Evolutionary conservation across 805 yeast species (phyloP), one percentile per base, ranked within the genome.

Genomic region (Teunomyces lycoperdinae): DNA sequence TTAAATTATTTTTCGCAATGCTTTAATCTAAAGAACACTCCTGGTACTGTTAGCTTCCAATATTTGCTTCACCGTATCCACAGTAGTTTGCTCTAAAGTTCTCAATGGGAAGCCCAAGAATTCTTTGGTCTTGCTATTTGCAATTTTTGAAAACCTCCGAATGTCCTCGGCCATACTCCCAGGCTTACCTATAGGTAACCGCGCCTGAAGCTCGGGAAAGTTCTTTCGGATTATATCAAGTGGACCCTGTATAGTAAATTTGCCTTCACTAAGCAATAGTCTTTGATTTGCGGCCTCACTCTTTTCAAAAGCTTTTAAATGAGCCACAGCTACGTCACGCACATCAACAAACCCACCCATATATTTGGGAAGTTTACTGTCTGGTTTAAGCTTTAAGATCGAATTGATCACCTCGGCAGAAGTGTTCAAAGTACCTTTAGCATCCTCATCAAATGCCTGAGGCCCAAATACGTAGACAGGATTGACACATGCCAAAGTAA

Each of bases 381-480:
- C 44, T 14, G 57, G 51, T 31, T 51, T 57, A 50, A 55, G 62
- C 49, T 68, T 68, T 34, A 70, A 66, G 42, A 73, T 61, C n/a
- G 64, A 62, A 46, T 74, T 72, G 16, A 80, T 74, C 49, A 78
- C 33, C 53, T 64, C 76, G 54, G 64, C 53, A 17, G 74, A 62
- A 38, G 67, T 58, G 57, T 66, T 71, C 59, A 64, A 62, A 30
- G 60, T 53, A 11, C 58, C 73, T 44, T 67, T 66, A 49, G 68
- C 68, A 39, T 59, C 55, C 14, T 52, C 45, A 42, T 53, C 64
- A 48, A 54, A 77, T 16, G 70, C 73, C 55, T 81, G 83, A 5
- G 87, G 87, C 3, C 87, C 87, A 53, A 79, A 74, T 1, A 81
- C 84, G 58, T 67, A 79, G 9, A 76, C 74, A 8, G 87, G 86